A percentile compares a stretch with the other conserved stretches of the same genome.
Evolutionary conservation across 129 eudicot genomes (phyloP).

Genomic region (Heracleum sosnowskyi): DNA sequence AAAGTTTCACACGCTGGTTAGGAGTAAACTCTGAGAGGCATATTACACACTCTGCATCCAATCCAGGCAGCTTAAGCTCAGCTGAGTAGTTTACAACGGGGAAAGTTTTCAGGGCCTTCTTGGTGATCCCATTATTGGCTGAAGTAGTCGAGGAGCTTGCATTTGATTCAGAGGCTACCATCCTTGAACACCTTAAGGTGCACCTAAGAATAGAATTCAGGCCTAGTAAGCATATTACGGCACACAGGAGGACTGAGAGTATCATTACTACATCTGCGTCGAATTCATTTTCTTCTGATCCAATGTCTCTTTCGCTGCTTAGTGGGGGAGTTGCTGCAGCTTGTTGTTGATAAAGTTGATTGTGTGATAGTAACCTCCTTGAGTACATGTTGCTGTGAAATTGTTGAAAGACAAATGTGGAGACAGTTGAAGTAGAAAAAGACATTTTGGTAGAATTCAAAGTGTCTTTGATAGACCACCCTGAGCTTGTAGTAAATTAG

Average conservation of each 20-base stretch:
- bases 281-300: conserved; percentile 32
- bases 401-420: conserved; percentile 23
- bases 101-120: conserved; percentile 61
- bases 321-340: neutral
- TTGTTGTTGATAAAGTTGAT: conserved; percentile 12
- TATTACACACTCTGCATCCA: conserved; percentile 60
- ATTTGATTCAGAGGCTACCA: conserved; percentile 20
- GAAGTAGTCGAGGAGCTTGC: conserved; percentile 10
- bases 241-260: conserved; percentile 67
- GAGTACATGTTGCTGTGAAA: conserved; percentile 15
- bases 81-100: conserved; percentile 40
- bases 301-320: neutral
- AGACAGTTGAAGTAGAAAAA: conserved; percentile 1
- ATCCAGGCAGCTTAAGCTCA: conserved; percentile 47
- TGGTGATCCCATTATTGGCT: conserved; percentile 53
- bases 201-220: conserved; percentile 68
- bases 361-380: conserved; percentile 34
- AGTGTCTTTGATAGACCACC: conserved; percentile 3
- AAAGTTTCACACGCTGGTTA: conserved; percentile 44
- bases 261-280: conserved; percentile 83
- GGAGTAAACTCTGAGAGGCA: conserved; percentile 58
- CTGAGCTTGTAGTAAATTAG: neutral
- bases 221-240: conserved; percentile 68
- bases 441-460: conserved; percentile 18
- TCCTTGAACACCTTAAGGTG: conserved; percentile 48